These are phyloP conservation scores for Cercophora samala DNA, from an alignment of 495 filamentous ascomycete species.

Conservation along the genomic window DNA sequence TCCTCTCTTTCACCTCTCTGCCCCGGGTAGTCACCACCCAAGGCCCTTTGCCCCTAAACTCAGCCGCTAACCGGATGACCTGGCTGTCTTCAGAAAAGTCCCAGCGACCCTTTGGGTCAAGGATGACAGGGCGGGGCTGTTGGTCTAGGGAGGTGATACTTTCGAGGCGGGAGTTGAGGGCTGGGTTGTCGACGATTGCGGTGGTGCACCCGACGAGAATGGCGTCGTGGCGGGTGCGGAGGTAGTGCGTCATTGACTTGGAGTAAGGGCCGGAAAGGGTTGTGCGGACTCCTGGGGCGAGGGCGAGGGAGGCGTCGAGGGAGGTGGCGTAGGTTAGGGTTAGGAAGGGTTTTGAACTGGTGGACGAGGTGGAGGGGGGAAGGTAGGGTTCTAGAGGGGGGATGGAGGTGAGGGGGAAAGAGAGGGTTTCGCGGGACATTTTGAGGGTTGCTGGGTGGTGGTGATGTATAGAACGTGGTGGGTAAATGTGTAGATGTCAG, in stretches of 20 bases:
- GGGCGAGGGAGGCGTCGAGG: slow-evolving; percentile 74
- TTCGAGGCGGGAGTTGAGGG: slow-evolving; percentile 59
- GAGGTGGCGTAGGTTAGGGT: slow-evolving; percentile 91
- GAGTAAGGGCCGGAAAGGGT: slow-evolving; percentile 73
- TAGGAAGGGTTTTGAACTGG: slow-evolving; percentile 29
- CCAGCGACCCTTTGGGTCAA: slow-evolving; percentile 75
- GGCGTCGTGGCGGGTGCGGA: slow-evolving; percentile 76
- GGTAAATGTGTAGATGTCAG: not conserved
- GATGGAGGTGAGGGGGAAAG: slow-evolving; percentile 10
- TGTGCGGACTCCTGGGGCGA: slow-evolving; percentile 72
- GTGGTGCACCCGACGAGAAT: slow-evolving; percentile 84
- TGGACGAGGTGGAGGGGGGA: not conserved
- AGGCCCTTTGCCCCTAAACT: slow-evolving; percentile 67
- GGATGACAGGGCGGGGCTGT: slow-evolving; percentile 74
- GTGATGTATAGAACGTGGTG: no score
- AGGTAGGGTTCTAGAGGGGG: slow-evolving; percentile 22
- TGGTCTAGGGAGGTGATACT: not conserved
- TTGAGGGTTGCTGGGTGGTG: not conserved
- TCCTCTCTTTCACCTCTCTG: slow-evolving; percentile 21
- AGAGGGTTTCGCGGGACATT: slow-evolving; percentile 10
- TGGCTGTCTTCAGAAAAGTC: slow-evolving; percentile 54
- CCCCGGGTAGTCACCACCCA: slow-evolving; percentile 56
- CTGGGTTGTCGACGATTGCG: slow-evolving; percentile 78
- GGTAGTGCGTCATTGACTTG: slow-evolving; percentile 88
- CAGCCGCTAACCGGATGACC: slow-evolving; percentile 60